Conservation (phyloP, 257 asterid species). For the Penstemon eatonii region DNA sequence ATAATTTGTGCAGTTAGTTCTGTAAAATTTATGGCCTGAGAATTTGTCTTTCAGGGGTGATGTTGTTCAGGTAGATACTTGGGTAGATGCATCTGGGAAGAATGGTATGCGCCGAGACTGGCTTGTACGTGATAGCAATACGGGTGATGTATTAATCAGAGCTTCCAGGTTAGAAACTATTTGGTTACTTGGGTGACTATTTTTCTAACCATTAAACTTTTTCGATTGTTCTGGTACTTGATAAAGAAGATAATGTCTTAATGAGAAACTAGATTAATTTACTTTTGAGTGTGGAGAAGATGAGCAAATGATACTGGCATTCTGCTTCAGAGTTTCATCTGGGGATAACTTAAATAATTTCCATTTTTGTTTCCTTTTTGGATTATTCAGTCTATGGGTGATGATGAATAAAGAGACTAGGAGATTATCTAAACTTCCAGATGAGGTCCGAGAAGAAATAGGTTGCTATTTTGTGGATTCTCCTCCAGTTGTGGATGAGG, state of each 20-base stretch:
- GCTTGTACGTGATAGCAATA: slow-evolving; percentile 78
- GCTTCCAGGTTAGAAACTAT: slow-evolving; percentile 73
- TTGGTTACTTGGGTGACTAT: neutral
- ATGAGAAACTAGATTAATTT: slow-evolving; percentile 16
- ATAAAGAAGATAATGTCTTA: neutral
- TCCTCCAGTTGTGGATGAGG: slow-evolving; percentile 84
- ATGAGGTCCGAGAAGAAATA: slow-evolving; percentile 90
- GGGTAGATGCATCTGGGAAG: slow-evolving; percentile 97
- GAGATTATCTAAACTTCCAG: slow-evolving; percentile 85
- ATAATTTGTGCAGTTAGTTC: neutral
- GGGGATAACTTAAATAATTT: slow-evolving; percentile 12
- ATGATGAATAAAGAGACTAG: slow-evolving; percentile 99
- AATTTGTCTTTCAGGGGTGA: slow-evolving; percentile 71
- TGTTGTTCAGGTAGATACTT: slow-evolving; percentile 94
- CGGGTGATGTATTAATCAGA: slow-evolving; percentile 79
- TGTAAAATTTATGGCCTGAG: slow-evolving; percentile 22
- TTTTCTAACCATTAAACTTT: neutral
- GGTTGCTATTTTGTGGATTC: slow-evolving; percentile 76
- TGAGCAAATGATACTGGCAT: slow-evolving; percentile 24
- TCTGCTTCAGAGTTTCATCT: slow-evolving; percentile 16
- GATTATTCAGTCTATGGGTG: slow-evolving; percentile 68
- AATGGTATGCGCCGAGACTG: slow-evolving; percentile 99
- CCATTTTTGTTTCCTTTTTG: slow-evolving; percentile 10
- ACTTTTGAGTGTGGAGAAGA: slow-evolving; percentile 17
- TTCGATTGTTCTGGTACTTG: neutral